phyloP scores from a whole-genome alignment of 2,329 filamentous ascomycete genomes.

The Raffaelea albimanens region DNA sequence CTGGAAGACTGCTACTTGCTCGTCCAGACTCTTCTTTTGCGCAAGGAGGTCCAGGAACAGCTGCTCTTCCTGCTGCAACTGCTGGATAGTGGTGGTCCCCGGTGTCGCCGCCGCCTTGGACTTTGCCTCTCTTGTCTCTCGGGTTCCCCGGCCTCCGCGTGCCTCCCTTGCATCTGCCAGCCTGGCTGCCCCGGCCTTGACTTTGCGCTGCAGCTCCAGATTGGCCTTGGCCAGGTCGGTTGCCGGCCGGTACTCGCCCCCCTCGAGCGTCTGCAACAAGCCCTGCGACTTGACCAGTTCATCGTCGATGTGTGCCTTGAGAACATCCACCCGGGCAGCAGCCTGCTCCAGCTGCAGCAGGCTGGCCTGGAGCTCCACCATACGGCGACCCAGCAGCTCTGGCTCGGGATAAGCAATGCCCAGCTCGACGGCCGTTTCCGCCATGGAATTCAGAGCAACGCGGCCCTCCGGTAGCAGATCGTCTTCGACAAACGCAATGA shows the following conservation, averaged over 20 bases:
- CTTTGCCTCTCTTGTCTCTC: too few relatives aligned
- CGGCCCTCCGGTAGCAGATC: conserved; percentile 45
- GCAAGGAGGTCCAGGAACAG: conserved; percentile 47
- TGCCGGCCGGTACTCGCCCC: conserved; percentile 41
- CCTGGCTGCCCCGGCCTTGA: conserved; percentile 57
- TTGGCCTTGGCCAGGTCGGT: conserved; percentile 58
- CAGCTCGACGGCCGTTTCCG: conserved; percentile 39
- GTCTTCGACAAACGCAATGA: conserved; percentile 45
- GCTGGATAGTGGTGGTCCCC: conserved; percentile 53
- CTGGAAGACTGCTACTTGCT: conserved; percentile 55
- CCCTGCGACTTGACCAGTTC: conserved; percentile 33
- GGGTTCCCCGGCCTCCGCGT: too few relatives aligned
- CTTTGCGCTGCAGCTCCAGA: conserved; percentile 61
- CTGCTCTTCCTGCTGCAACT: conserved; percentile 49
- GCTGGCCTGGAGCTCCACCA: conserved; percentile 47
- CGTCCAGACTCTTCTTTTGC: conserved; percentile 49
- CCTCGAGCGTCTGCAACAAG: conserved; percentile 32
- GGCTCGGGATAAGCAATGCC: conserved; percentile 39
- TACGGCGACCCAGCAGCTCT: conserved; percentile 37
- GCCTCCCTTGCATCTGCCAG: conserved; percentile 60
- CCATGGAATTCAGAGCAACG: conserved; percentile 47
- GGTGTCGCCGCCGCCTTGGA: too few relatives aligned
- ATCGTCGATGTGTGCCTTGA: conserved; percentile 45
- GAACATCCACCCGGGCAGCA: conserved; percentile 39
- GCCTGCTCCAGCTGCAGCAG: conserved; percentile 47